Base-by-base conservation (phyloP, 2,329 filamentous ascomycete genomes). In the Aspergillus sp. region DNA sequence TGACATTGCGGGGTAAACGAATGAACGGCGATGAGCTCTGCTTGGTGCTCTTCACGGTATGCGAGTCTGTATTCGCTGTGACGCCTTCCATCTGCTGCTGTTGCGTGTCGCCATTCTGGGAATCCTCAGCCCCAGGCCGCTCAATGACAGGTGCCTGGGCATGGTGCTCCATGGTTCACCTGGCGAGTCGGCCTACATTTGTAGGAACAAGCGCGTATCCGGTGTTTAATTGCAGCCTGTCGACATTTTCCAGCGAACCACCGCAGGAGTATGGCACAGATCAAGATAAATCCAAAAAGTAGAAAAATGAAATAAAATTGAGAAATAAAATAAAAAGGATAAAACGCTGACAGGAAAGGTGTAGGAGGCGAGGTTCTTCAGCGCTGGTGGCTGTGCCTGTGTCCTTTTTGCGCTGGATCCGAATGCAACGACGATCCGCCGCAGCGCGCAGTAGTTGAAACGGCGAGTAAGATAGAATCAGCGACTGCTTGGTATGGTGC, bases 1-100 rank as follows among this genome's bases (percentile, higher is more conserved):
- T 63, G 19, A 64, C 55, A 23, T 56, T 55, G 45, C 52, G 48
- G 45, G 62, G 60, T 48, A 64, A 50, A 47, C 56, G 57, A 46
- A 45, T 45, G 49, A 64, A 64, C 7, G 53, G 49, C 30, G 50
- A 45, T 23, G 33, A 38, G 38, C 39, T 42, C 48, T 48, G 49
- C 45, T 50, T 39, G 41, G 12, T 43, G 46, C 47, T 25, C 15
- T 41, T 48, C 17, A 22, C 22, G 37, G 41, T 46, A 35, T 39
- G 45, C 41, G 48, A 41, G 17, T n/a, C 41, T 27, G 27, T n/a
- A 17, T n/a, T n/a, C 20, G 19, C 20, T 19, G 7, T 27, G 25
- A 22, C n/a, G 41, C 25, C 3, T 30, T 30, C 7, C 25, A 30
- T 30, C 9, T 30, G 25, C 25, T 39, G 15, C 5, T 39, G 37